Evolutionary conservation across 257 asterid species (phyloP).

Genomic region (Penstemon eatonii): DNA sequence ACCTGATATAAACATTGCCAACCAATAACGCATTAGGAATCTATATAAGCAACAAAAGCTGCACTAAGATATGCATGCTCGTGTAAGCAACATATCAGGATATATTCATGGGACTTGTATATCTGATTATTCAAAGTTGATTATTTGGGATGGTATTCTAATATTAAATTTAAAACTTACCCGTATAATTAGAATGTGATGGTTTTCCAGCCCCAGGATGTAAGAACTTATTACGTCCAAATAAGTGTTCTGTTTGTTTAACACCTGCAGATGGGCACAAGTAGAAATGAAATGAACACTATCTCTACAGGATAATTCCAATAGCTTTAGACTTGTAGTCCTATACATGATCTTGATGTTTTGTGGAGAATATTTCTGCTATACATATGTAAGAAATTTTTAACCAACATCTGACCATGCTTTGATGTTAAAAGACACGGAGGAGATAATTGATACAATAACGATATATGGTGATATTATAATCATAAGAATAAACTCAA

Average conservation of each 20-base stretch:
- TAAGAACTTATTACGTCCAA: slow-evolving; percentile 54
- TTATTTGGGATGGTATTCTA: background rate
- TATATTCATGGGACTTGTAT: slow-evolving; percentile 4
- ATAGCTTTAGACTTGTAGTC: no score
- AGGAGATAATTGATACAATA: no score
- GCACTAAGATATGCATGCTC: background rate
- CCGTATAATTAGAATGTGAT: slow-evolving; percentile 41
- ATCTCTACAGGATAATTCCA: no score
- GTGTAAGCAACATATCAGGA: background rate
- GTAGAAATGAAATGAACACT: no score
- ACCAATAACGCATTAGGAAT: background rate
- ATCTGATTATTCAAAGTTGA: slow-evolving; percentile 3
- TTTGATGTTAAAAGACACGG: no score
- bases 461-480: no score
- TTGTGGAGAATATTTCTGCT: no score
- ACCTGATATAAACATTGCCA: slow-evolving; percentile 44
- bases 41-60: background rate
- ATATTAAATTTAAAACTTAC: slow-evolving; percentile 29
- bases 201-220: slow-evolving; percentile 46
- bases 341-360: no score
- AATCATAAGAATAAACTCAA: no score
- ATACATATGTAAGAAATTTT: no score
- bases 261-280: slow-evolving; percentile 37
- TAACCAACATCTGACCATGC: no score
- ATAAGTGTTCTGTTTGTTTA: slow-evolving; percentile 43